These are phyloP conservation scores for Filobasidium floriforme DNA, from an alignment of 768 basidiomycete species.

Conservation along the genomic window DNA sequence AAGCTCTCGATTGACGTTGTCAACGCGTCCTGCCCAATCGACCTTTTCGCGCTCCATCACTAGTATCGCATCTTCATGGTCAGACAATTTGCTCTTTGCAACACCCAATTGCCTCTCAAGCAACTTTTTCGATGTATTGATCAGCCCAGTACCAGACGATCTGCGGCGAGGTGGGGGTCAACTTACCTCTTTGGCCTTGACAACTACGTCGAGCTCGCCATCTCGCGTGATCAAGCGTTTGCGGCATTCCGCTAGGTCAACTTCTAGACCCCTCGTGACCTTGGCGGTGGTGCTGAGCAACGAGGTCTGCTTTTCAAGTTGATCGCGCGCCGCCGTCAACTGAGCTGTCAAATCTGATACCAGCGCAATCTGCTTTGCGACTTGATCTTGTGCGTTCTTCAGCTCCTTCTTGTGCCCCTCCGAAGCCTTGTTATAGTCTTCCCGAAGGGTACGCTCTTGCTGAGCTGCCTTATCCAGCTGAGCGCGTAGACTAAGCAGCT, in stretches of 20 bases:
- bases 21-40: conserved; percentile 63
- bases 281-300: conserved; percentile 16
- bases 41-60: conserved; percentile 76
- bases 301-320: conserved; percentile 6
- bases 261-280: conserved; percentile 24
- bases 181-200: conserved; percentile 62
- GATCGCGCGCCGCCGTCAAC: neutral
- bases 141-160: conserved; percentile 1
- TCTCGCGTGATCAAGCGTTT: conserved; percentile 27
- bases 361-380: neutral
- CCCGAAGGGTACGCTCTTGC: conserved; percentile 88
- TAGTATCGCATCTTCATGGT: conserved; percentile 79
- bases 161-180: neutral
- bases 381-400: neutral
- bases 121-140: neutral
- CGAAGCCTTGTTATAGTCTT: conserved; percentile 73
- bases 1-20: conserved; percentile 63
- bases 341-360: conserved; percentile 1
- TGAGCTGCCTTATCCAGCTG: conserved; percentile 86
- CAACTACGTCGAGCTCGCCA: conserved; percentile 22
- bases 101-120: conserved; percentile 52
- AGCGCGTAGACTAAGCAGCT: conserved; percentile 63
- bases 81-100: conserved; percentile 67
- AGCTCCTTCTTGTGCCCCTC: conserved; percentile 7
- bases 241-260: conserved; percentile 27